These are phyloP conservation scores for Trypanosoma boissoni DNA, from an alignment of 208 protist species.

Conservation along the genomic window DNA sequence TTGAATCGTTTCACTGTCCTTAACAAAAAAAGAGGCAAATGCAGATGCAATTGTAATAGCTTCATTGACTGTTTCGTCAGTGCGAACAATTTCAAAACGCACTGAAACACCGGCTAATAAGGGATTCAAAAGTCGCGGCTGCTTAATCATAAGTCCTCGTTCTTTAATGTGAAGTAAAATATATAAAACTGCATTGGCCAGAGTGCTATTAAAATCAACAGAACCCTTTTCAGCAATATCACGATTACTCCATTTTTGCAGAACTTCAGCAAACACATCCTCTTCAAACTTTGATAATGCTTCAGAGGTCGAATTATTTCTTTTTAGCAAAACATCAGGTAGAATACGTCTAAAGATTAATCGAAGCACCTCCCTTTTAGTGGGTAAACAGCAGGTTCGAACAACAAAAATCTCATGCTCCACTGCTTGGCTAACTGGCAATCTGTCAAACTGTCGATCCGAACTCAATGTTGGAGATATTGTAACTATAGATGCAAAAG, in stretches of 20 bases:
- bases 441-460: not conserved
- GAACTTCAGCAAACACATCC: slow-evolving; percentile 23
- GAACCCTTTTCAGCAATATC: slow-evolving; percentile 36
- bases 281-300: slow-evolving; percentile 13
- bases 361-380: slow-evolving; percentile 19
- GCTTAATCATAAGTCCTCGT: slow-evolving; percentile 1
- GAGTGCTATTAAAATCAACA: slow-evolving; percentile 30
- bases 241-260: slow-evolving; percentile 37
- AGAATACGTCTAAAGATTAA: slow-evolving; percentile 32
- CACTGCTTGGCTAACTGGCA: not conserved
- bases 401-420: slow-evolving; percentile 18
- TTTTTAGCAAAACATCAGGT: slow-evolving; percentile 2
- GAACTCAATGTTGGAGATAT: not conserved
- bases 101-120: slow-evolving; percentile 45
- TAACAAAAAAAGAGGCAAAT: slow-evolving; percentile 27
- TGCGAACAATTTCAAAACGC: slow-evolving; percentile 32
- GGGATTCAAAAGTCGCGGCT: slow-evolving; percentile 24
- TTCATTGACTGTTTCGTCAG: slow-evolving; percentile 18
- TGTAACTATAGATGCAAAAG: slow-evolving; percentile 9
- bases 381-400: slow-evolving; percentile 8
- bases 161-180: slow-evolving; percentile 38
- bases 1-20: slow-evolving; percentile 11
- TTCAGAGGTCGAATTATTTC: not conserved
- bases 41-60: slow-evolving; percentile 27
- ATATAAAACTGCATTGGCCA: slow-evolving; percentile 62